Evolutionary conservation across 768 basidiomycete species (phyloP).

Genomic region (Lenzites betulinus): DNA sequence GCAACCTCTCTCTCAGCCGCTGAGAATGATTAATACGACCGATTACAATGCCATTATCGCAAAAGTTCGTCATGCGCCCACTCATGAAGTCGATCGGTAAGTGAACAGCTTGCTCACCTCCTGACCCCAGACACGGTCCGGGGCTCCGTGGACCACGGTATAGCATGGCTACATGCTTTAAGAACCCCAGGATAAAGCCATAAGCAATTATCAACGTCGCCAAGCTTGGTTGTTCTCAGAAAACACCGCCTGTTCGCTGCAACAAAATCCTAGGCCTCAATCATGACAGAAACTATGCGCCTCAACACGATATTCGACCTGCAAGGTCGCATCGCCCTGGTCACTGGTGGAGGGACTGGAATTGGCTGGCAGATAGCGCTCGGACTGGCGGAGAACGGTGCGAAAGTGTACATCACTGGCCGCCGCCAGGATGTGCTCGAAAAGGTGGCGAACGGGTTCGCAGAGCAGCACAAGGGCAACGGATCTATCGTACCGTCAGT

Average conservation of each 20-base stretch:
- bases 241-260: background rate
- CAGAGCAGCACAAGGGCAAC: conserved; percentile 44
- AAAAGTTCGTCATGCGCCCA: no score
- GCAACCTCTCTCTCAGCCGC: no score
- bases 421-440: conserved; percentile 67
- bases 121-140: background rate
- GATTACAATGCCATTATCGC: no score
- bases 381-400: conserved; percentile 75
- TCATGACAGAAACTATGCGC: conserved; percentile 16
- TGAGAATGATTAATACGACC: no score
- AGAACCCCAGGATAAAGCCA: no score
- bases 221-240: background rate
- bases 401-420: conserved; percentile 80
- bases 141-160: background rate
- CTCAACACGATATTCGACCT: conserved; percentile 42
- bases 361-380: conserved; percentile 68
- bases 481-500: conserved; percentile 64
- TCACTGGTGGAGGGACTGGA: conserved; percentile 52
- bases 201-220: no score
- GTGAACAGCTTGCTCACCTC: background rate
- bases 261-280: background rate
- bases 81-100: no score
- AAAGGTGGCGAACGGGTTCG: conserved; percentile 43
- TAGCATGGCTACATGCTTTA: background rate
- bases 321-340: conserved; percentile 54